phyloP scores from a whole-genome alignment of 169 alveolate species.

The Plasmodium yoelii region DNA sequence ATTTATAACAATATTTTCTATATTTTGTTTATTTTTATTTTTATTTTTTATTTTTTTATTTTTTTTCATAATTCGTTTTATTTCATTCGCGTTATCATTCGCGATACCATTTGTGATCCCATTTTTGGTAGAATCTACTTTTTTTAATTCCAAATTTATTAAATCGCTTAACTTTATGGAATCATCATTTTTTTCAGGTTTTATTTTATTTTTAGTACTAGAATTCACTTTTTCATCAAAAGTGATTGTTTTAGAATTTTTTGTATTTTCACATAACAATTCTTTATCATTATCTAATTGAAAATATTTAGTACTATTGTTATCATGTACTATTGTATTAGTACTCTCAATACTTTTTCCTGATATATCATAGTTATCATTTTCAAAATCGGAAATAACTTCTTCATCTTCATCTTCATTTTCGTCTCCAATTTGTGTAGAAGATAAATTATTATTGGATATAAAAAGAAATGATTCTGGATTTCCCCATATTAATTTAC shows the following conservation, averaged over 20 bases:
- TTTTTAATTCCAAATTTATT: constrained; percentile 15
- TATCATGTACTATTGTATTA: neutral
- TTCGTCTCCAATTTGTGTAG: neutral
- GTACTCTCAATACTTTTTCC: neutral
- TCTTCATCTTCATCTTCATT: too few species aligned
- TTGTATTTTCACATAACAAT: neutral
- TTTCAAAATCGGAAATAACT: neutral
- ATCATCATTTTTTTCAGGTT: constrained; percentile 5
- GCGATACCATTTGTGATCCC: too few species aligned
- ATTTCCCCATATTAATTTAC: constrained; percentile 82
- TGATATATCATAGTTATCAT: too few species aligned
- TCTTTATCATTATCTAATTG: neutral
- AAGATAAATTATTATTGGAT: neutral
- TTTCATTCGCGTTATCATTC: constrained; percentile 6
- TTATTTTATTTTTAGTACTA: neutral
- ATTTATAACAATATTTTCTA: constrained; percentile 10
- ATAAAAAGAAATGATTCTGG: constrained; percentile 52
- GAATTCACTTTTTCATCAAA: constrained; percentile 1
- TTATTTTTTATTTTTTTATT: constrained; percentile 58
- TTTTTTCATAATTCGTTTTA: constrained; percentile 10
- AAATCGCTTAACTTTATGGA: constrained; percentile 47
- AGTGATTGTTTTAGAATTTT: neutral
- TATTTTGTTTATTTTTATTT: neutral
- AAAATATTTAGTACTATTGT: neutral
- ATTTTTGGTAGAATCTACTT: too few species aligned